Conservation (phyloP, 345 rosid species). For the Eucalyptus shirleyi region DNA sequence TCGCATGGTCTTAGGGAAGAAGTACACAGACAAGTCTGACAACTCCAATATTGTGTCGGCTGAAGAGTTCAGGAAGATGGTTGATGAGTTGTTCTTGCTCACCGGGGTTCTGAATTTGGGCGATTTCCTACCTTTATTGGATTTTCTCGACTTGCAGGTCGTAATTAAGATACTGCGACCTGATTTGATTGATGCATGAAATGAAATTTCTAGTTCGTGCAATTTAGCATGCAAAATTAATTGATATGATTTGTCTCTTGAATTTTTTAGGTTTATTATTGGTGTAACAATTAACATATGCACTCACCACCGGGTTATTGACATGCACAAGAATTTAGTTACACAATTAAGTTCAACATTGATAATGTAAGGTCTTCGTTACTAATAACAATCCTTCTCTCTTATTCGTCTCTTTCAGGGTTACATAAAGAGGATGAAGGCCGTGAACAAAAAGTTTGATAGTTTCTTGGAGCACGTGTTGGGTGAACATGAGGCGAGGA, state of each 20-base stretch:
- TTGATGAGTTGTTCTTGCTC: conserved; percentile 29
- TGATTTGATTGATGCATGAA: not conserved
- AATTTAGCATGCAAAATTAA: not conserved
- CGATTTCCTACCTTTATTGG: conserved; percentile 1
- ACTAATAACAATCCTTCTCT: not conserved
- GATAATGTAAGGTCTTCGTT: not conserved
- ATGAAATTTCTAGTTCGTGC: not conserved
- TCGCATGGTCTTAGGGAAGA: conserved; percentile 46
- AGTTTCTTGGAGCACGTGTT: not conserved
- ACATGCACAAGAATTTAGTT: not conserved
- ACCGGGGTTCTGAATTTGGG: conserved; percentile 1
- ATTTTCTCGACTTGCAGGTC: not conserved
- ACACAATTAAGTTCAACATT: not conserved
- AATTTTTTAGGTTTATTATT: not conserved
- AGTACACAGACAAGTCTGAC: conserved; percentile 8
- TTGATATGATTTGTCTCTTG: not conserved
- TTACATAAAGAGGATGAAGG: conserved; percentile 8
- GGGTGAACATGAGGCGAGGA: not conserved
- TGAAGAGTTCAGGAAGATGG: conserved; percentile 35
- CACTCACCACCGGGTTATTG: not conserved
- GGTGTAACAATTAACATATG: not conserved
- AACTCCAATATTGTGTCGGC: conserved; percentile 8
- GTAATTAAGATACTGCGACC: not conserved
- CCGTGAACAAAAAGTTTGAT: not conserved
- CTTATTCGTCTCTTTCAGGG: not conserved